Evolutionary conservation across 2,329 filamentous ascomycete genomes (phyloP), one percentile per base, ranked within the genome.

Genomic region (Apiospora pterosperma): DNA sequence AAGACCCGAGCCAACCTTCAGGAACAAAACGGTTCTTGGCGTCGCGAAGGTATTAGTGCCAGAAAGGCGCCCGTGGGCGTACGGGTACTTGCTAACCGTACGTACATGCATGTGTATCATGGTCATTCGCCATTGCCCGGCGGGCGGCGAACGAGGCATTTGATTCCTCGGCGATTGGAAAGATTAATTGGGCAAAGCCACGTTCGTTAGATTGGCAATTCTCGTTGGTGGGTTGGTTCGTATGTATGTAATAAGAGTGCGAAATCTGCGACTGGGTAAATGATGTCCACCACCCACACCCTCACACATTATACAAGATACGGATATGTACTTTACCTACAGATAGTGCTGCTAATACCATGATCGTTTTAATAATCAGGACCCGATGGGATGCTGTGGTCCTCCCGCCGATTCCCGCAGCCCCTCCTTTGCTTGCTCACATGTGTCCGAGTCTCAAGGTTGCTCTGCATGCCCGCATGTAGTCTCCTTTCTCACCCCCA

Each of bases 11-110:
- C 48, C 48, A 55, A 55, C 48, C 34, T 34, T 55, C 48, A 55
- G 48, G 48, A 55, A 42, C 41, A n/a, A 42, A 42, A 55, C 48
- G 48, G 25, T 55, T 55, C 48, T 55, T 55, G 48, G 48, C 48
- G 48, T 55, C 48, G 48, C 48, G 48, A 55, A 52, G 48, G 48
- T 55, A 19, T 55, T 55, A 55, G 48, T 55, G 48, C 28, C 28
- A 55, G 48, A 34, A 34, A 55, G 16, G 3, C 31, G 28, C 6
- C 11, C 28, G n/a, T 34, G 16, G 48, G 48, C 48, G 31, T 19
- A 19, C n/a, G 25, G 48, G 28, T 55, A 12, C 28, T 21, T 55
- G 48, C 12, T 31, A 34, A n/a, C n/a, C n/a, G n/a, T n/a, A n/a
- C n/a, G n/a, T n/a, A n/a, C n/a, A n/a, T n/a, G n/a, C n/a, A n/a